These are phyloP conservation scores for Termitomyces heimii DNA, from an alignment of 768 basidiomycete genomes.

Conservation along the genomic window DNA sequence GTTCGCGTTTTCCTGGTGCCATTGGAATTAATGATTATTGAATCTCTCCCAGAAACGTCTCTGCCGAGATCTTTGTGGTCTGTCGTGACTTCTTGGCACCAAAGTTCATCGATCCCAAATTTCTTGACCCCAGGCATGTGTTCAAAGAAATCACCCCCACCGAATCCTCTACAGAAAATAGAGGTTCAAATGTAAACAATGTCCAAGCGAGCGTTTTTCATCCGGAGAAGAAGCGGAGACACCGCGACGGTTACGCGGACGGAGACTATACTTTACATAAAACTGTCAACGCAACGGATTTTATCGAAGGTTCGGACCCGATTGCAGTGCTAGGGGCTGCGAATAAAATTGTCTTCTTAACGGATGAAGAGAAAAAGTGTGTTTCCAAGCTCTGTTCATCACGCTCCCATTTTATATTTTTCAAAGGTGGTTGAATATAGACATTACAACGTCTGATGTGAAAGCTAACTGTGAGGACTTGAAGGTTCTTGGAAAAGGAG, in stretches of 20 bases:
- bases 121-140: conserved; percentile 95
- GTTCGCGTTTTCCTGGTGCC: conserved; percentile 31
- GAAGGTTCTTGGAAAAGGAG: conserved; percentile 95
- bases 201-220: conserved; percentile 90
- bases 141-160: conserved; percentile 82
- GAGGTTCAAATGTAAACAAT: conserved; percentile 56
- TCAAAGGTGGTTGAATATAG: conserved; percentile 64
- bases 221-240: conserved; percentile 92
- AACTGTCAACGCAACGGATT: conserved; percentile 60
- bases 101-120: conserved; percentile 94
- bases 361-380: conserved; percentile 82
- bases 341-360: conserved; percentile 72
- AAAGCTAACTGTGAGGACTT: conserved; percentile 84
- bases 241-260: conserved; percentile 93
- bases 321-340: conserved; percentile 70
- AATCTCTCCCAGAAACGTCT: conserved; percentile 74
- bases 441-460: conserved; percentile 74
- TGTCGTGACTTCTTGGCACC: conserved; percentile 94
- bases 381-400: conserved; percentile 13
- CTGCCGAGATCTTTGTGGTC: conserved; percentile 99
- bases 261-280: conserved; percentile 91
- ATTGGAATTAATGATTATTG: conserved; percentile 1
- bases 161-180: conserved; percentile 34
- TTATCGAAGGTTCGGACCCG: conserved; percentile 67
- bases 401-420: neutral